These are phyloP conservation scores for Amphibolis antarctica DNA, from an alignment of 106 monocot species.

Conservation along the genomic window DNA sequence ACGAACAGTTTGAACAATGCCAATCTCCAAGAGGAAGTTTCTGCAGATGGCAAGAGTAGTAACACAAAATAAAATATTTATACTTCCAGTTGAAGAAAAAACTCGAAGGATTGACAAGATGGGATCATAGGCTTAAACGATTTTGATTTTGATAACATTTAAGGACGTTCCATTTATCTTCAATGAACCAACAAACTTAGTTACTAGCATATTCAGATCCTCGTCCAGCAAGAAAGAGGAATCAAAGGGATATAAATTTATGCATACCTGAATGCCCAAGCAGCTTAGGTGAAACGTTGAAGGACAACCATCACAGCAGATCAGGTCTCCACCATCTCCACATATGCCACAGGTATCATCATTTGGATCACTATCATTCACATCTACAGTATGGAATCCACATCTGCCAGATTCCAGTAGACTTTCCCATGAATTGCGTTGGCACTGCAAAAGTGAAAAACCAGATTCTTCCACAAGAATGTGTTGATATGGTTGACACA, in stretches of 20 bases:
- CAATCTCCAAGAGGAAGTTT: slow-evolving; percentile 76
- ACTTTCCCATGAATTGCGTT: slow-evolving; percentile 57
- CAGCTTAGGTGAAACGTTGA: slow-evolving; percentile 35
- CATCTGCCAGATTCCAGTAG: slow-evolving; percentile 27
- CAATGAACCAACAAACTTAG: too few species aligned
- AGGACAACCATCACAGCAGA: slow-evolving; percentile 29
- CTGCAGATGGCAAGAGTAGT: slow-evolving; percentile 36
- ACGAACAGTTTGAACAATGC: slow-evolving; percentile 62
- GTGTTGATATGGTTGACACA: slow-evolving; percentile 44
- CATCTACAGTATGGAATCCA: slow-evolving; percentile 30
- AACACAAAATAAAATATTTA: background rate
- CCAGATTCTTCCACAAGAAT: slow-evolving; percentile 40
- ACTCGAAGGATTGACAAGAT: too few species aligned
- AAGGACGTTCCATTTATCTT: too few species aligned
- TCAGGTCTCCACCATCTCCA: slow-evolving; percentile 31
- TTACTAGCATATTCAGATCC: too few species aligned
- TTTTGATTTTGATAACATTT: too few species aligned
- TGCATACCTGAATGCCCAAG: slow-evolving; percentile 61
- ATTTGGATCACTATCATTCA: slow-evolving; percentile 51
- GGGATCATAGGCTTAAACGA: too few species aligned
- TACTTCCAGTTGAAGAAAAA: slow-evolving; percentile 1
- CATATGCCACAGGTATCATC: slow-evolving; percentile 55
- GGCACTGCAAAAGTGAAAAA: slow-evolving; percentile 49
- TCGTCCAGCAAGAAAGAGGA: too few species aligned
- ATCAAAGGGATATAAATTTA: too few species aligned